A percentile compares a stretch with the other conserved stretches of the same genome.
phyloP scores from a whole-genome alignment of 129 eudicot species.

The Heracleum sosnowskyi region DNA sequence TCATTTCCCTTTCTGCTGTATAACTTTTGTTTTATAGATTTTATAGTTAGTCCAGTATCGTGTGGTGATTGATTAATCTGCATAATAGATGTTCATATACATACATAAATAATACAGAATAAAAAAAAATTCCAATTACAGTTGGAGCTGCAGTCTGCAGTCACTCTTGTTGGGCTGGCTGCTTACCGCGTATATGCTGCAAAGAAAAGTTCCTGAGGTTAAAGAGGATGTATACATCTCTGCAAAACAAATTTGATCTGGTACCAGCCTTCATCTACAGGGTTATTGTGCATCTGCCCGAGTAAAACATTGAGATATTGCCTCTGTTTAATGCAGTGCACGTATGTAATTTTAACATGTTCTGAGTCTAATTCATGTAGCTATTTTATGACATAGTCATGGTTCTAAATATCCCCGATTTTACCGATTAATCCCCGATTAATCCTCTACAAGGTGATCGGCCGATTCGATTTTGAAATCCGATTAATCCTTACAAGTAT shows the following conservation, averaged over 20 bases:
- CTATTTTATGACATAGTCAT: neutral
- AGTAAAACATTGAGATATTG: neutral
- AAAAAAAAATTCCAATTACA: slow-evolving; percentile 19
- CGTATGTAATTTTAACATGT: neutral
- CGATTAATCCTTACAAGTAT: too few species aligned
- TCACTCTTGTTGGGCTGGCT: slow-evolving; percentile 71
- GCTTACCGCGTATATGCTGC: slow-evolving; percentile 92
- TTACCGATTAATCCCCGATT: too few species aligned
- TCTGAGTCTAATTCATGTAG: neutral
- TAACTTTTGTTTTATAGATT: neutral
- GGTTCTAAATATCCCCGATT: too few species aligned
- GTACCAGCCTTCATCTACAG: slow-evolving; percentile 7
- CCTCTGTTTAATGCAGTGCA: neutral
- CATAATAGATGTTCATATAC: neutral
- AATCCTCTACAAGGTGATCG: too few species aligned
- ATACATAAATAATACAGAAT: neutral
- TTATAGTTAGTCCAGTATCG: neutral
- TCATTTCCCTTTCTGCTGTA: neutral
- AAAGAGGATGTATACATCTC: slow-evolving; percentile 5
- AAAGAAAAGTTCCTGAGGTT: slow-evolving; percentile 49
- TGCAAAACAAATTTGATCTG: neutral
- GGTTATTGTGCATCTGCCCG: neutral
- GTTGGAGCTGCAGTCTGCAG: slow-evolving; percentile 96
- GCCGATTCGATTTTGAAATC: too few species aligned
- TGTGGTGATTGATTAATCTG: neutral